A percentile compares a stretch with the other conserved stretches of the same genome.
Evolutionary conservation across 1,284 basidiomycete species (phyloP).

Genomic region (Fomitopsis palustris): DNA sequence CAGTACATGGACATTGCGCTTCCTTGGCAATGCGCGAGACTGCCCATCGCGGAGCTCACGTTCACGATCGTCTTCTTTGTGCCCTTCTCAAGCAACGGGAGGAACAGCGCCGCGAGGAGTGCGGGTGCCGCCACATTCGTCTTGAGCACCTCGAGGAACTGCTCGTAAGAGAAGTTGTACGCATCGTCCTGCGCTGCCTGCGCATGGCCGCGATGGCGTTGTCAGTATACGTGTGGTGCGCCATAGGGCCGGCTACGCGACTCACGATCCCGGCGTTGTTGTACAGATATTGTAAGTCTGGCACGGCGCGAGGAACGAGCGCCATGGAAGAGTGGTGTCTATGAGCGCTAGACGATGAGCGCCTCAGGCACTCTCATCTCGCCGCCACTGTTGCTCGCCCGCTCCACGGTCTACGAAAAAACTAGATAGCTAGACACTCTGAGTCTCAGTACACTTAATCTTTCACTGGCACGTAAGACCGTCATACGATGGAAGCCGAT

Average conservation of each 20-base stretch:
- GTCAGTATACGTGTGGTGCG: too few relatives aligned
- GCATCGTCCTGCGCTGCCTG: conserved; percentile 18
- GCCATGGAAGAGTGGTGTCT: too few relatives aligned
- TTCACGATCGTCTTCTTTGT: conserved; percentile 32
- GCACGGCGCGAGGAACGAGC: too few relatives aligned
- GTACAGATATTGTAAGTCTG: too few relatives aligned
- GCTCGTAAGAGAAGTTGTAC: conserved; percentile 18
- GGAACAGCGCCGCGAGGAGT: conserved; percentile 27
- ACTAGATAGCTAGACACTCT: too few relatives aligned
- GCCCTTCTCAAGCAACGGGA: conserved; percentile 29
- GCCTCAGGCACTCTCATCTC: too few relatives aligned
- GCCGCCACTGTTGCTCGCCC: too few relatives aligned
- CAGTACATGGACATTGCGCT: conserved; percentile 19
- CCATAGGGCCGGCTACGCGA: background rate
- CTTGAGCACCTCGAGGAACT: conserved; percentile 18
- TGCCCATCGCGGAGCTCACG: conserved; percentile 26
- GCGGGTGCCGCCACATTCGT: conserved; percentile 33
- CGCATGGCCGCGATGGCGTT: background rate
- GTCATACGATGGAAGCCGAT: too few relatives aligned
- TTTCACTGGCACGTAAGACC: too few relatives aligned
- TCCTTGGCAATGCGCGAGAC: conserved; percentile 22
- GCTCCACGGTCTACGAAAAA: too few relatives aligned
- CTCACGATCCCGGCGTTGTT: conserved; percentile 39
- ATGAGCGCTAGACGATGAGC: too few relatives aligned
- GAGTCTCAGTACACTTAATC: too few relatives aligned